These are phyloP conservation scores for Chloris gayana DNA, from an alignment of 176 grass and related monocot species.

Conservation along the genomic window DNA sequence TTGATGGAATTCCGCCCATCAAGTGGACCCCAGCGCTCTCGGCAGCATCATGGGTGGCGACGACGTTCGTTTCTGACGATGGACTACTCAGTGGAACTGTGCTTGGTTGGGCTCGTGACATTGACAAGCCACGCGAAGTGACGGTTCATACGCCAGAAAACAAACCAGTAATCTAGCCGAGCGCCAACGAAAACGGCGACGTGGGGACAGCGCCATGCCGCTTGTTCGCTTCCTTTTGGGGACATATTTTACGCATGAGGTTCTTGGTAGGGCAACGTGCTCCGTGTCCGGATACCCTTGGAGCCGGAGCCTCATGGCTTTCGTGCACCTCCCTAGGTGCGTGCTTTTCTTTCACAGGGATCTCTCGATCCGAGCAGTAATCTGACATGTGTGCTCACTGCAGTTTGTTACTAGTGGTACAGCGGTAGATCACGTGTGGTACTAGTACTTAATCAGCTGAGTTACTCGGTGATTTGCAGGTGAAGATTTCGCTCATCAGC, in stretches of 20 bases:
- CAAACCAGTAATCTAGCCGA: neutral
- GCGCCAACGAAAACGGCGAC: neutral
- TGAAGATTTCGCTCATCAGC: neutral
- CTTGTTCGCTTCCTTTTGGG: constrained; percentile 24
- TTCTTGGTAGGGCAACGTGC: constrained; percentile 25
- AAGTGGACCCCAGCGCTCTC: neutral
- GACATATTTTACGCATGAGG: neutral
- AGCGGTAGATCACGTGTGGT: too few species aligned
- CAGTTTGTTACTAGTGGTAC: too few species aligned
- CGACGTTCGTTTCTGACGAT: constrained; percentile 31
- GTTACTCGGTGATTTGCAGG: neutral
- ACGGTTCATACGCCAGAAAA: constrained; percentile 41
- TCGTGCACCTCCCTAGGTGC: constrained; percentile 7
- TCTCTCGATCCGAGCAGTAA: constrained; percentile 17
- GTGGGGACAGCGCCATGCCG: constrained; percentile 1
- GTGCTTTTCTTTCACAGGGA: neutral
- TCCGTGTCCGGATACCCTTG: constrained; percentile 38
- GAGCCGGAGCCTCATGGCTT: constrained; percentile 30
- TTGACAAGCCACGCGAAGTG: constrained; percentile 43
- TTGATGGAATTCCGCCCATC: neutral
- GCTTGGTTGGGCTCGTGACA: constrained; percentile 36
- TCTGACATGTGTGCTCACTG: too few species aligned
- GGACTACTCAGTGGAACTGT: constrained; percentile 24
- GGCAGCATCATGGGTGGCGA: constrained; percentile 14
- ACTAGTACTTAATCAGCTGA: neutral